These are phyloP conservation scores for Coemansia umbellata DNA, from an alignment of 192 early-diverging fungal species.

Conservation along the genomic window DNA sequence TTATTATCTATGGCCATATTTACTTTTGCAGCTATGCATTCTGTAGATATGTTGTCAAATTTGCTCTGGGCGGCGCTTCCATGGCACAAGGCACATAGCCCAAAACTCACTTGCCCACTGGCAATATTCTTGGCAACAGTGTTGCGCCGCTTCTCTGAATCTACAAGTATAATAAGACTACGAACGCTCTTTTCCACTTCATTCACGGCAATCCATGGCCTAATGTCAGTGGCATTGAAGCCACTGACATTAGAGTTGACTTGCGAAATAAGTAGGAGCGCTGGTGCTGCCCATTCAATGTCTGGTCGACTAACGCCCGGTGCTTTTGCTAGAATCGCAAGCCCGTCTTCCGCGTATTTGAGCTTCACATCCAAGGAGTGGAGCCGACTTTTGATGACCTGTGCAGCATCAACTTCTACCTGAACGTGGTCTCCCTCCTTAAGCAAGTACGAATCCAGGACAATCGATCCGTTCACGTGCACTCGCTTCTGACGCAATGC, in stretches of 20 bases:
- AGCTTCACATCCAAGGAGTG: slow-evolving; percentile 49
- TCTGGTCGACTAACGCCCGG: slow-evolving; percentile 41
- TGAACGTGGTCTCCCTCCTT: slow-evolving; percentile 49
- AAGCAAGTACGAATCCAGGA: slow-evolving; percentile 52
- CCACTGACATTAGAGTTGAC: neutral
- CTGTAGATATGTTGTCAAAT: slow-evolving; percentile 20
- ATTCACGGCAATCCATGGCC: slow-evolving; percentile 47
- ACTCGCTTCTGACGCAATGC: slow-evolving; percentile 47
- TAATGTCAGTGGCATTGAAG: slow-evolving; percentile 2
- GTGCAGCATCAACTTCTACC: slow-evolving; percentile 41
- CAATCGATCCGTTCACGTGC: slow-evolving; percentile 52
- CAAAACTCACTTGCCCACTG: slow-evolving; percentile 13
- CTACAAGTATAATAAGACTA: slow-evolving; percentile 46
- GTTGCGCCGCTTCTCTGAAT: slow-evolving; percentile 6
- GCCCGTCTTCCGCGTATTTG: slow-evolving; percentile 51
- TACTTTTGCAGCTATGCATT: slow-evolving; percentile 16
- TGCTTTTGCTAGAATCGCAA: slow-evolving; percentile 58
- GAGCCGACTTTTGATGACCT: slow-evolving; percentile 44
- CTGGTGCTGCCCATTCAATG: slow-evolving; percentile 25
- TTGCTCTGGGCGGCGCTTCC: slow-evolving; percentile 26
- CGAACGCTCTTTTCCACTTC: slow-evolving; percentile 57
- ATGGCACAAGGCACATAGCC: slow-evolving; percentile 41
- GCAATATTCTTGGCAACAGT: neutral
- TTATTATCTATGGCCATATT: neutral
- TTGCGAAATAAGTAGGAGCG: slow-evolving; percentile 7